Percentiles rank a stretch among this genome's conserved stretches.
Conservation (phyloP, 2,329 filamentous ascomycete genomes). For the Penicillium polonicum region DNA sequence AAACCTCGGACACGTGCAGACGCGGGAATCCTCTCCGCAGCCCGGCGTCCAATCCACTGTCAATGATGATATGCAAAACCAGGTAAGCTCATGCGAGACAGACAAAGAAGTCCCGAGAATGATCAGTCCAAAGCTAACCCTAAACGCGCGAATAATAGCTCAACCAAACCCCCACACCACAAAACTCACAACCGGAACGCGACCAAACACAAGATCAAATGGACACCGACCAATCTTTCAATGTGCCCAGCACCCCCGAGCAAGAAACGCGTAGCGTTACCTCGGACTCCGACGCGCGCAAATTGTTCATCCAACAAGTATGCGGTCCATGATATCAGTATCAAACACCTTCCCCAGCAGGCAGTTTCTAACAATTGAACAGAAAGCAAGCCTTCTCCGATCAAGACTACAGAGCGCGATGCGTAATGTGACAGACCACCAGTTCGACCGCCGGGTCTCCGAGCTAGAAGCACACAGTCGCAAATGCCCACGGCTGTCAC, state of each 20-base stretch:
- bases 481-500: conserved; percentile 33
- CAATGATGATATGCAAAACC: conserved; percentile 14
- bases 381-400: conserved; percentile 44
- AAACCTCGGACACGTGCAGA: conserved; percentile 23
- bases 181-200: conserved; percentile 20
- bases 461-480: conserved; percentile 43
- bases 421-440: conserved; percentile 38
- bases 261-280: conserved; percentile 26
- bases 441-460: conserved; percentile 42
- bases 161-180: conserved; percentile 19
- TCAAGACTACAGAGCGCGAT: conserved; percentile 42
- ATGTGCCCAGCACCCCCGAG: conserved; percentile 9
- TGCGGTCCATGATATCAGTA: conserved; percentile 16
- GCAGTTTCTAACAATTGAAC: conserved; percentile 13
- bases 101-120: background rate
- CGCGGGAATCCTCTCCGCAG: conserved; percentile 13
- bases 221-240: conserved; percentile 11
- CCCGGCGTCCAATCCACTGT: conserved; percentile 15
- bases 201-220: conserved; percentile 15
- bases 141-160: conserved; percentile 11
- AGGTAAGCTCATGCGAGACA: conserved; percentile 18
- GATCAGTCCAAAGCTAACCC: background rate
- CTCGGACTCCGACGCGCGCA: conserved; percentile 38
- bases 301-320: conserved; percentile 44
- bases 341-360: background rate